Percentiles rank a stretch among this genome's conserved stretches.
These are phyloP conservation scores for Leccinum sublutescens DNA, from an alignment of 768 basidiomycete species.

Conservation along the genomic window DNA sequence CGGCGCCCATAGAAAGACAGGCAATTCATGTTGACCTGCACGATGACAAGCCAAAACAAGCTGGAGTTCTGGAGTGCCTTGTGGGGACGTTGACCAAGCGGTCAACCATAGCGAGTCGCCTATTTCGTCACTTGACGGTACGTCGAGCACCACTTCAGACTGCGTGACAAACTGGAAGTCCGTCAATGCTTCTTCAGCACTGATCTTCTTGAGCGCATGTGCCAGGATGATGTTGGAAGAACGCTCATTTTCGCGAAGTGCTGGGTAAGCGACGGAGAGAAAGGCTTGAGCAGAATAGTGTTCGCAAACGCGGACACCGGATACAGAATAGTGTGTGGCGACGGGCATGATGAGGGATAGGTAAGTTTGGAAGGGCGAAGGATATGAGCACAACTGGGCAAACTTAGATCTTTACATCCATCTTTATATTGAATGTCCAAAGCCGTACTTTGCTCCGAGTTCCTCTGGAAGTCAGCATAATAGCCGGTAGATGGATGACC, in stretches of 20 bases:
- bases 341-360: conserved; percentile 28
- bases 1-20: conserved; percentile 51
- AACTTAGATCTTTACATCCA: background rate
- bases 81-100: conserved; percentile 40
- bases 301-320: conserved; percentile 33
- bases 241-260: conserved; percentile 43
- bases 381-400: background rate
- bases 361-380: background rate
- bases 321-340: conserved; percentile 21
- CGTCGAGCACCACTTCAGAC: conserved; percentile 32
- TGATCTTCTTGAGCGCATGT: conserved; percentile 45
- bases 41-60: conserved; percentile 48
- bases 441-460: conserved; percentile 14
- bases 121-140: conserved; percentile 20
- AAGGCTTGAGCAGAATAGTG: conserved; percentile 42
- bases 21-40: conserved; percentile 45
- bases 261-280: conserved; percentile 40
- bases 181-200: conserved; percentile 37
- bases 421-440: conserved; percentile 9
- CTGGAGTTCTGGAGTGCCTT: conserved; percentile 35
- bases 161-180: conserved; percentile 36
- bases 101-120: conserved; percentile 48
- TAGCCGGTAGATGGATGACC: background rate
- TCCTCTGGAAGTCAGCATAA: conserved; percentile 21
- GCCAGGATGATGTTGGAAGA: conserved; percentile 54